Evolutionary conservation across 129 eudicot species (phyloP), one percentile per base, ranked within the genome.

Genomic region (Arctium lappa): DNA sequence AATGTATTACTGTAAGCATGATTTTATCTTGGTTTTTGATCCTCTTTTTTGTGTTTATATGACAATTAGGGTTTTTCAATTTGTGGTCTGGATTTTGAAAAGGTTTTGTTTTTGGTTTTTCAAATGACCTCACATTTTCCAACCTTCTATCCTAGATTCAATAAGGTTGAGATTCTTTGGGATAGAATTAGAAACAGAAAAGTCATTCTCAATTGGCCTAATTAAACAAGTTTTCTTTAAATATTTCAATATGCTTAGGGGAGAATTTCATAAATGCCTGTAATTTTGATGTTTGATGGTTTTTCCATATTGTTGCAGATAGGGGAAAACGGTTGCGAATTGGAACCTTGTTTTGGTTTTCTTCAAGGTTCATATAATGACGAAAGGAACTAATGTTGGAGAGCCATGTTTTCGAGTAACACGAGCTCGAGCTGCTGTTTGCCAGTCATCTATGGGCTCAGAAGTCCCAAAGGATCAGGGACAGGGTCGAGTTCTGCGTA

Each of bases 361-460:
- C 42, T 29, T 3, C 63, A 68, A 82, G 31, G 34, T 48, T 70
- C 46, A 74, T 79, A 81, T 50, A 81, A 88, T 81, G 91, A 92
- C 73, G 73, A 76, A 71, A 78, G 83, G 72, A 38, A 73, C 85
- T 81, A 56, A 60, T 38, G 73, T 38, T 73, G 87, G 69, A 40
- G 90, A 79, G 82, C 85, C 91, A 27, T 75, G 78, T 73, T 82
- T 75, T 77, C 92, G 94, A 29, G 83, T 90, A 44, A 92, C 97
- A 79, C 78, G 97, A 81, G 90, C 97, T 81, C 89, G 89, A 65
- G 91, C 91, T 69, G 93, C 93, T 69, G 87, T 86, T 5, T 75
- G 70, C 46, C 86, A 82, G 76, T 74, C 85, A 42, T 74, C 88
- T 30, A 80, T 79, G 38, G 79, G 69, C 66, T 40, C 74, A 76